phyloP scores from a whole-genome alignment of 1,284 basidiomycete genomes.

The Austroboletus olivaceoglutinosus region DNA sequence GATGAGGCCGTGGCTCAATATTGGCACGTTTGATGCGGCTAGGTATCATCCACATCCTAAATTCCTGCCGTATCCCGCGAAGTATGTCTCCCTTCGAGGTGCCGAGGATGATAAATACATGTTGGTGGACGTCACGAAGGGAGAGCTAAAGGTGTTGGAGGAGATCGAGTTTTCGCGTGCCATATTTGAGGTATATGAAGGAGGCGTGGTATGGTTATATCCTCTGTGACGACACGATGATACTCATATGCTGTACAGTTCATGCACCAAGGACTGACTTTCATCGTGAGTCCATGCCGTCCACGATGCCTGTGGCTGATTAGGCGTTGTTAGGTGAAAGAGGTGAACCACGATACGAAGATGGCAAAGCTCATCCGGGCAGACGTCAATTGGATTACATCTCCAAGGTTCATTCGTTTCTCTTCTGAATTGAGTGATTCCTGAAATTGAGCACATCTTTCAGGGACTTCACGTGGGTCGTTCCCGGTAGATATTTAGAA shows the following conservation, averaged over 20 bases:
- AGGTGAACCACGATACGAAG: conserved; percentile 79
- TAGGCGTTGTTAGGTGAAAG: conserved; percentile 55
- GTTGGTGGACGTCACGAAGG: conserved; percentile 64
- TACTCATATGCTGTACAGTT: conserved; percentile 46
- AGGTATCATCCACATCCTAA: conserved; percentile 83
- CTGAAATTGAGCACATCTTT: conserved; percentile 3
- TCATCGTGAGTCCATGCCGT: conserved; percentile 47
- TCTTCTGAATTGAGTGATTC: background rate
- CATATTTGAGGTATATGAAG: conserved; percentile 82
- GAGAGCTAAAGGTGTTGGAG: conserved; percentile 61
- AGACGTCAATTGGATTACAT: conserved; percentile 84
- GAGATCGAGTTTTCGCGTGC: conserved; percentile 86
- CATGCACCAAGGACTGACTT: conserved; percentile 79
- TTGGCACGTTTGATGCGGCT: background rate
- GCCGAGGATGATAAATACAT: conserved; percentile 77
- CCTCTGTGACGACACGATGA: conserved; percentile 2
- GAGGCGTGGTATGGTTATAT: conserved; percentile 57
- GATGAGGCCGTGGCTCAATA: background rate
- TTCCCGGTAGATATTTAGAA: background rate
- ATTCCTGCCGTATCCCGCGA: conserved; percentile 74
- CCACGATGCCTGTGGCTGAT: conserved; percentile 7
- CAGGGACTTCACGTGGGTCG: conserved; percentile 72
- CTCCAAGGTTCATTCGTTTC: conserved; percentile 55
- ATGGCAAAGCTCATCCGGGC: conserved; percentile 68
- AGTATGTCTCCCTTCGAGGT: conserved; percentile 74